Conservation (phyloP, 163 green algal genomes). For the Smithsoniella earleae region DNA sequence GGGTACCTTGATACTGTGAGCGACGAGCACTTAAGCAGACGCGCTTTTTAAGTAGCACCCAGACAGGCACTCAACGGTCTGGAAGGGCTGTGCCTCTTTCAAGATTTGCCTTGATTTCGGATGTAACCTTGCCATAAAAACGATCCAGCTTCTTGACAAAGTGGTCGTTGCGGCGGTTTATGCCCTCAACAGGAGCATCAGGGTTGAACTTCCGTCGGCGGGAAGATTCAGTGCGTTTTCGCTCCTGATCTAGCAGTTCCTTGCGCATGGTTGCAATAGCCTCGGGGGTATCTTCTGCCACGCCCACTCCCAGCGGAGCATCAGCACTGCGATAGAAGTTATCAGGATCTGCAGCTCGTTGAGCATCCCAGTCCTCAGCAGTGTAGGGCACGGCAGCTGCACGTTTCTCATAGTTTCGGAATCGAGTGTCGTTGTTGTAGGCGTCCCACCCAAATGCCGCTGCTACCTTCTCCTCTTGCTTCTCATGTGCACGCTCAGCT, state of each 20-base stretch:
- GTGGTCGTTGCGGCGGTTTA: slow-evolving; percentile 91
- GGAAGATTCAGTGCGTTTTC: slow-evolving; percentile 43
- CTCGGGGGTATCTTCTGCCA: not conserved
- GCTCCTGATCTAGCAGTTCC: slow-evolving; percentile 31
- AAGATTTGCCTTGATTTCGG: slow-evolving; percentile 76
- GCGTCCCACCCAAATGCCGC: slow-evolving; percentile 56
- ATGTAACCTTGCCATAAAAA: slow-evolving; percentile 44
- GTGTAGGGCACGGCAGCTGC: slow-evolving; percentile 42
- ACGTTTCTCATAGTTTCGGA: slow-evolving; percentile 73
- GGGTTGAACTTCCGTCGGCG: slow-evolving; percentile 44
- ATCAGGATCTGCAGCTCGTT: not conserved
- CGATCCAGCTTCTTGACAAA: slow-evolving; percentile 97
- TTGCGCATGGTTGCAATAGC: not conserved
- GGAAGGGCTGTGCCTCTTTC: slow-evolving; percentile 78
- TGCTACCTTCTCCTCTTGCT: slow-evolving; percentile 73
- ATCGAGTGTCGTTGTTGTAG: slow-evolving; percentile 74
- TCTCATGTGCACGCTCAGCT: slow-evolving; percentile 53
- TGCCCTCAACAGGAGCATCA: slow-evolving; percentile 77
- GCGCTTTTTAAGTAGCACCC: too few relatives aligned
- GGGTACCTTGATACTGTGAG: too few relatives aligned
- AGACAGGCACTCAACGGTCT: too few relatives aligned
- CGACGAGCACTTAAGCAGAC: too few relatives aligned
- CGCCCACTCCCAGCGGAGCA: not conserved
- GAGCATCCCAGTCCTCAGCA: slow-evolving; percentile 32
- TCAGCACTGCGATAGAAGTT: not conserved